Evolutionary conservation across 208 protist species (phyloP).

Genomic region (Trypanosoma lewisi): DNA sequence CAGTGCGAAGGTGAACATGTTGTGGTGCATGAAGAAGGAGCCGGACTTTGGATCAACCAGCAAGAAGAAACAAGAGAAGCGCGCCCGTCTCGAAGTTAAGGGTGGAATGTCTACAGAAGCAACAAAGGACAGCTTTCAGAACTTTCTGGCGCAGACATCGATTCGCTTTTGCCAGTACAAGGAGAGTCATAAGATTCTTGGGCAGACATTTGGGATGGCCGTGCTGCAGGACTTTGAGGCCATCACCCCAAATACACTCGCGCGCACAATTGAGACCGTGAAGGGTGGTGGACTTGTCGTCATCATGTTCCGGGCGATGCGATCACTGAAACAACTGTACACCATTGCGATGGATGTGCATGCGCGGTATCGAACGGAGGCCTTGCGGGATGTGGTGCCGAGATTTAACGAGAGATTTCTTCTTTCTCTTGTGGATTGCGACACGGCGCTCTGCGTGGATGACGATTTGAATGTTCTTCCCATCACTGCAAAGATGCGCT

Average conservation of each 20-base stretch:
- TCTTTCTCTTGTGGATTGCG: slow-evolving; percentile 95
- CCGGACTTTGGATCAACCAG: slow-evolving; percentile 95
- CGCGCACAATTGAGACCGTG: slow-evolving; percentile 99
- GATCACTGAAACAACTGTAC: slow-evolving; percentile 97
- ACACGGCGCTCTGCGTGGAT: slow-evolving; percentile 96
- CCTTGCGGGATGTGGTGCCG: slow-evolving; percentile 89
- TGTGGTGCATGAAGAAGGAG: slow-evolving; percentile 99
- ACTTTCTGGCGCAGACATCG: slow-evolving; percentile 97
- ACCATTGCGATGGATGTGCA: slow-evolving; percentile 99
- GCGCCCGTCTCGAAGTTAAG: slow-evolving; percentile 95
- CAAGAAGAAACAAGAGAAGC: slow-evolving; percentile 92
- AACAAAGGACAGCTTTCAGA: slow-evolving; percentile 97
- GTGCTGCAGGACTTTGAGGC: slow-evolving; percentile 99
- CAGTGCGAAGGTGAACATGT: slow-evolving; percentile 95
- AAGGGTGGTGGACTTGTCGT: slow-evolving; percentile 99
- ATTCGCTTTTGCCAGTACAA: slow-evolving; percentile 99
- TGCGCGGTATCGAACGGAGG: slow-evolving; percentile 86
- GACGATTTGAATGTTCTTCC: slow-evolving; percentile 99
- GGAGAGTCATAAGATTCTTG: slow-evolving; percentile 99
- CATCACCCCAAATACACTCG: slow-evolving; percentile 99
- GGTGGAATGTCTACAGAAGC: slow-evolving; percentile 90
- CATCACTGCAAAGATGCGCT: slow-evolving; percentile 90
- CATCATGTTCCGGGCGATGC: slow-evolving; percentile 97
- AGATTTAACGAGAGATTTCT: slow-evolving; percentile 99
- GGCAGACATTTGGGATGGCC: slow-evolving; percentile 99